Percentiles rank a stretch among this genome's conserved stretches.
Evolutionary conservation across 129 eudicot genomes (phyloP).

Genomic region (Centrapalus pauciflorus): DNA sequence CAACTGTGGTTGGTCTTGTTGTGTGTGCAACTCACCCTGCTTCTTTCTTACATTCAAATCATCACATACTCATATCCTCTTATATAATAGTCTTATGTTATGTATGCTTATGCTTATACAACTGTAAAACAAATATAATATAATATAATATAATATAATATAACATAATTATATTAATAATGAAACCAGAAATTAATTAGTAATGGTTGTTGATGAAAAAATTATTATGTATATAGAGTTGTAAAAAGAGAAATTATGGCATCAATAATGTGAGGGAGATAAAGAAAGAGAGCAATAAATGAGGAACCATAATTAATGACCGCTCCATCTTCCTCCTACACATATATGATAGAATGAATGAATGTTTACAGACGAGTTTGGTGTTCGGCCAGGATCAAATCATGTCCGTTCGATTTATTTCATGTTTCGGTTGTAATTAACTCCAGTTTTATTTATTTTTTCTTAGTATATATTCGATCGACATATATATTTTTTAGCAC

Average conservation of each 20-base stretch:
- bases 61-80: slow-evolving; percentile 8
- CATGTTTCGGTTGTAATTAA: no score
- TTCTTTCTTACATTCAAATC: slow-evolving; percentile 11
- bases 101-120: neutral
- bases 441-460: no score
- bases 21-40: slow-evolving; percentile 27
- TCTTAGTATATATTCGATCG: no score
- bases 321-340: slow-evolving; percentile 31
- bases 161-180: neutral
- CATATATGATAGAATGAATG: slow-evolving; percentile 4
- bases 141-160: neutral
- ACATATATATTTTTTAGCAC: no score
- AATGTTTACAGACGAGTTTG: slow-evolving; percentile 27
- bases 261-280: slow-evolving; percentile 27
- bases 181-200: neutral
- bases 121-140: slow-evolving; percentile 4
- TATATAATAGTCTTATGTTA: neutral
- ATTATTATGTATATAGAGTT: slow-evolving; percentile 19
- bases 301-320: slow-evolving; percentile 21
- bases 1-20: slow-evolving; percentile 70
- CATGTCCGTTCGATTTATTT: slow-evolving; percentile 17
- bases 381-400: slow-evolving; percentile 4
- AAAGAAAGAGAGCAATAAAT: slow-evolving; percentile 24
- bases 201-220: neutral
- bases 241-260: slow-evolving; percentile 26